Conservation (phyloP, 1,284 basidiomycete genomes). For the Irpex sp. region DNA sequence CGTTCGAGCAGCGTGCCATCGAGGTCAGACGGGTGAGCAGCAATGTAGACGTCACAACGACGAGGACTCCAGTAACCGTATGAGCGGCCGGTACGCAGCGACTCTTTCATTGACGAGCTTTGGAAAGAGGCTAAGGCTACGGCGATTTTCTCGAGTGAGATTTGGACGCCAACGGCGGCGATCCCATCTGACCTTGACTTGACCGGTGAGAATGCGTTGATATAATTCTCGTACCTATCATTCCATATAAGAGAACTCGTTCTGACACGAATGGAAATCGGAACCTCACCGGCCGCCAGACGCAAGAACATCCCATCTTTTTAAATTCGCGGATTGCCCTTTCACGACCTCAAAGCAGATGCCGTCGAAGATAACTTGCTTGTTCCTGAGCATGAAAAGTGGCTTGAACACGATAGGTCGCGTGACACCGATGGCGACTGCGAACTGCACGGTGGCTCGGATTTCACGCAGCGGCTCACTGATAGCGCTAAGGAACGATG, state of each 20-base stretch:
- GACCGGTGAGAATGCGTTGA: slow-evolving; percentile 55
- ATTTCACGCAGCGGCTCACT: slow-evolving; percentile 54
- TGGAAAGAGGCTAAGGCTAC: slow-evolving; percentile 67
- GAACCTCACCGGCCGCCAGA: slow-evolving; percentile 67
- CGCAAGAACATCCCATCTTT: slow-evolving; percentile 69
- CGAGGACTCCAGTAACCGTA: slow-evolving; percentile 86
- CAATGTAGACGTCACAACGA: slow-evolving; percentile 80
- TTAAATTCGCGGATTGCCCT: slow-evolving; percentile 47
- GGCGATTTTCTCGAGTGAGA: slow-evolving; percentile 78
- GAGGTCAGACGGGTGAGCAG: slow-evolving; percentile 58
- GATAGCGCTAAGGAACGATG: slow-evolving; percentile 42
- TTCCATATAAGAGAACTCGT: not conserved
- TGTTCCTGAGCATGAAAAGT: not conserved
- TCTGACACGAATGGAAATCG: not conserved
- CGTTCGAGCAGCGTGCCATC: slow-evolving; percentile 67
- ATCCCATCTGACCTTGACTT: slow-evolving; percentile 47
- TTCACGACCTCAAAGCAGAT: slow-evolving; percentile 51
- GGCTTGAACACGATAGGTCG: not conserved
- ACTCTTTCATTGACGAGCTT: slow-evolving; percentile 59
- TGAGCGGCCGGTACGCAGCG: slow-evolving; percentile 74
- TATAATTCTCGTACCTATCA: slow-evolving; percentile 69
- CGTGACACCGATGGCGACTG: not conserved
- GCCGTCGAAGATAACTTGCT: not conserved
- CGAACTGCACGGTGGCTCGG: slow-evolving; percentile 36
- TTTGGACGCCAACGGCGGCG: slow-evolving; percentile 72